Conservation (phyloP, 2,329 filamentous ascomycete genomes). For the Claviceps sp. region DNA sequence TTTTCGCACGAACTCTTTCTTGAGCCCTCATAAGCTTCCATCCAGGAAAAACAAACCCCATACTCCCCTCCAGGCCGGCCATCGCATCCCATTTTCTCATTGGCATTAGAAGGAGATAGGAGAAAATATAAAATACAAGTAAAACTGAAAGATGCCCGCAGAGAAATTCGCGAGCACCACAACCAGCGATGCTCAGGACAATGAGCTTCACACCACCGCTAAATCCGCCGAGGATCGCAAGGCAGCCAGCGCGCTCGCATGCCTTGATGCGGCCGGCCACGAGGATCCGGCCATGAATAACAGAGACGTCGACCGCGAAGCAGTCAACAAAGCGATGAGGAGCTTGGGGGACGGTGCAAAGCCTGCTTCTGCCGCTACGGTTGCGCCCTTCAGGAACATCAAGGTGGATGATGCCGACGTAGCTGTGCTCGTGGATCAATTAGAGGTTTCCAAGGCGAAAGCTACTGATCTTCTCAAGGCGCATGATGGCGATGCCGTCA, state of each 20-base stretch:
- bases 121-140: neutral
- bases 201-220: constrained; percentile 36
- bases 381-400: constrained; percentile 40
- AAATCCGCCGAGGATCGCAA: constrained; percentile 67
- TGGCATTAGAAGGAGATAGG: too few relatives aligned
- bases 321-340: constrained; percentile 60
- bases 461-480: constrained; percentile 62
- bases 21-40: too few relatives aligned
- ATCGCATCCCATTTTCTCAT: too few relatives aligned
- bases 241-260: constrained; percentile 58
- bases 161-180: constrained; percentile 47
- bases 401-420: constrained; percentile 67
- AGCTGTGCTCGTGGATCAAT: constrained; percentile 53
- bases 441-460: constrained; percentile 57
- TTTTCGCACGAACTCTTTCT: too few relatives aligned
- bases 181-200: constrained; percentile 39
- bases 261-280: constrained; percentile 40
- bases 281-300: constrained; percentile 29
- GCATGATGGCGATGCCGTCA: constrained; percentile 55
- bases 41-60: too few relatives aligned
- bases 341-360: constrained; percentile 32
- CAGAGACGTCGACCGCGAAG: constrained; percentile 54
- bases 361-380: constrained; percentile 12
- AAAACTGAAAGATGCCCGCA: constrained; percentile 35
- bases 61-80: too few relatives aligned